Base-by-base conservation (phyloP, 495 filamentous ascomycete species). In the Penicillium paradoxum region DNA sequence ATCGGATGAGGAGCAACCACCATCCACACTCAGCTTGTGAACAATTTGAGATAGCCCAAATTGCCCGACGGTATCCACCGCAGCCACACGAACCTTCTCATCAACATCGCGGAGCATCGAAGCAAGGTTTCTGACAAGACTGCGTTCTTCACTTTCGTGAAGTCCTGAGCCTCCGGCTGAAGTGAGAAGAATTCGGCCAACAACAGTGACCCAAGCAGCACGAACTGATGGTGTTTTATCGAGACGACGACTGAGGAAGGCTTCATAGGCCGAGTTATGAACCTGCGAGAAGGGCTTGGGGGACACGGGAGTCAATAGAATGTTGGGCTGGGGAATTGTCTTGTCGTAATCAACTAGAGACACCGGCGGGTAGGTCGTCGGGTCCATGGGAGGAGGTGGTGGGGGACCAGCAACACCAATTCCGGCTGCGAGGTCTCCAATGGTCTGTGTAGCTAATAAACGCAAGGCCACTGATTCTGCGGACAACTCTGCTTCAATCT, bases 401-500 rank as follows among this genome's bases (percentile, higher is more conserved):
- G 90, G 89, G 45, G 87, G 87, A 2, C 91, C 91, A 54, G 90
- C 88, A 54, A 91, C 87, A 50, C 91, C 91, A 62, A 96, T 91
- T 9, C 91, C 91, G 18, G 91, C 82, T 15, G 93, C 83, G 70
- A 99, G 89, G 60, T 97, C 93, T 27, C 93, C 93, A 25, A 99
- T 79, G 0, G 93, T 97, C 66, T 97, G 88, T 0, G 90, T 95
- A 9, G 91, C 92, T 21, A 97, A 73, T 36, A 90, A 77, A 29
- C 93, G 87, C 17, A 99, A 69, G 51, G 91, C 83, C 3, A 90
- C 77, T 41, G 95, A 93, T 67, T 97, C 95, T 6, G 90, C 89
- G 5, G 86, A 86, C 18, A 99, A 70, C 67, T 99, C 92, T 36
- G 90, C 88, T 62, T 99, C 95, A 45, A 99, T 75, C 60, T 96